Evolutionary conservation across 192 early-diverging fungal genomes (phyloP).

Genomic region (Coemansia sp.): DNA sequence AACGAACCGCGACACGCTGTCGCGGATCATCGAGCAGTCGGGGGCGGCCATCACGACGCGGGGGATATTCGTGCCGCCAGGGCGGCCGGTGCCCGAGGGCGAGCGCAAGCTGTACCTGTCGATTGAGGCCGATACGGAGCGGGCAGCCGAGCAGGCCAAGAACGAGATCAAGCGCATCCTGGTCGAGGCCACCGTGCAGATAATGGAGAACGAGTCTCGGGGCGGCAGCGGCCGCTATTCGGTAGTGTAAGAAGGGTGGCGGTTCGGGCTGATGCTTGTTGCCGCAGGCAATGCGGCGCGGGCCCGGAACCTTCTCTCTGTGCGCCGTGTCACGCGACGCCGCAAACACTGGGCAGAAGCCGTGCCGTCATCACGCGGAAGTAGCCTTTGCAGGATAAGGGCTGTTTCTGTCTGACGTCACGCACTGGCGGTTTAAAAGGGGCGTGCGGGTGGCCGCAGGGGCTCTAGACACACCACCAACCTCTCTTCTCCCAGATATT

Average conservation of each 20-base stretch:
- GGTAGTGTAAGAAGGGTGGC: slow-evolving; percentile 33
- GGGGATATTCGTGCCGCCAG: slow-evolving; percentile 81
- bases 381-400: no score
- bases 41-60: slow-evolving; percentile 95
- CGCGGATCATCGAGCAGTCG: slow-evolving; percentile 84
- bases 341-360: no score
- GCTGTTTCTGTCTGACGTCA: no score
- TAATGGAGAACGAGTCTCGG: slow-evolving; percentile 62
- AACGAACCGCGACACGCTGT: slow-evolving; percentile 92
- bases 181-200: slow-evolving; percentile 73
- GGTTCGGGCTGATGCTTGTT: no score
- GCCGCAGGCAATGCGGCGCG: no score
- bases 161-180: slow-evolving; percentile 90
- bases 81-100: slow-evolving; percentile 66
- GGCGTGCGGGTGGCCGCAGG: no score
- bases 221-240: slow-evolving; percentile 46
- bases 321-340: no score
- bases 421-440: no score
- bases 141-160: slow-evolving; percentile 85
- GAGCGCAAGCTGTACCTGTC: slow-evolving; percentile 94
- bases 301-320: no score
- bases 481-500: no score
- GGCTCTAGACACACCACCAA: no score
- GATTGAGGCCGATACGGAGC: slow-evolving; percentile 89
- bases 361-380: no score